Conservation (phyloP, 2,329 filamentous ascomycete species). For the Stachybotrys elegans region DNA sequence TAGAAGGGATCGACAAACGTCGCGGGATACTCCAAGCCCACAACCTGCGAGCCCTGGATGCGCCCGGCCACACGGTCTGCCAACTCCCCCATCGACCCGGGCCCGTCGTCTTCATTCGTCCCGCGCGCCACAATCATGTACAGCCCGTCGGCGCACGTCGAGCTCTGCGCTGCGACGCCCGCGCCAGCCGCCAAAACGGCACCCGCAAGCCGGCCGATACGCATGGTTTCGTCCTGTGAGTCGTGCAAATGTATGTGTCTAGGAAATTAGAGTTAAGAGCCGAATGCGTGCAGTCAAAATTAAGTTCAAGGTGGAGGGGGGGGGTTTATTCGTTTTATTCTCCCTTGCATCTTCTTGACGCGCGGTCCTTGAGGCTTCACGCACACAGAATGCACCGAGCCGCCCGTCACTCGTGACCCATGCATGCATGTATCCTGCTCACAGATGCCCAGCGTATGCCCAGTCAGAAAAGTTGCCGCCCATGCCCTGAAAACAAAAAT, state of each 20-base stretch:
- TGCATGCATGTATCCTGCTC: too few species aligned
- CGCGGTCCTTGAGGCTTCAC: too few species aligned
- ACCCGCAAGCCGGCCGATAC: not conserved
- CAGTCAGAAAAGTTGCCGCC: too few species aligned
- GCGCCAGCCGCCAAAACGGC: constrained; percentile 19
- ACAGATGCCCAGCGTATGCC: too few species aligned
- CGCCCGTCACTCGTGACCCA: too few species aligned
- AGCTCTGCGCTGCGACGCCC: constrained; percentile 14
- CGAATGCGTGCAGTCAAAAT: not conserved
- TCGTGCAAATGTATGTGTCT: too few species aligned
- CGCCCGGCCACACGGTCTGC: constrained; percentile 24
- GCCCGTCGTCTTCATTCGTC: constrained; percentile 26
- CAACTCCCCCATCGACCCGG: constrained; percentile 26
- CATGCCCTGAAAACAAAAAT: too few species aligned
- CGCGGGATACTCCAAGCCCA: constrained; percentile 33
- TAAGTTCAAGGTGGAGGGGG: not conserved
- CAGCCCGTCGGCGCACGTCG: constrained; percentile 28
- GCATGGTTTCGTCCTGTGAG: not conserved
- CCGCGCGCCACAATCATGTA: constrained; percentile 36
- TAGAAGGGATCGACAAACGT: constrained; percentile 25
- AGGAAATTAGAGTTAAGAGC: too few species aligned
- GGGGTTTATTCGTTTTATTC: too few species aligned
- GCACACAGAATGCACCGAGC: too few species aligned
- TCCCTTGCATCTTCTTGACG: too few species aligned
- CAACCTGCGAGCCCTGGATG: constrained; percentile 28